phyloP scores from a whole-genome alignment of 805 yeast genomes.

The Yamadazyma tumulicola region DNA sequence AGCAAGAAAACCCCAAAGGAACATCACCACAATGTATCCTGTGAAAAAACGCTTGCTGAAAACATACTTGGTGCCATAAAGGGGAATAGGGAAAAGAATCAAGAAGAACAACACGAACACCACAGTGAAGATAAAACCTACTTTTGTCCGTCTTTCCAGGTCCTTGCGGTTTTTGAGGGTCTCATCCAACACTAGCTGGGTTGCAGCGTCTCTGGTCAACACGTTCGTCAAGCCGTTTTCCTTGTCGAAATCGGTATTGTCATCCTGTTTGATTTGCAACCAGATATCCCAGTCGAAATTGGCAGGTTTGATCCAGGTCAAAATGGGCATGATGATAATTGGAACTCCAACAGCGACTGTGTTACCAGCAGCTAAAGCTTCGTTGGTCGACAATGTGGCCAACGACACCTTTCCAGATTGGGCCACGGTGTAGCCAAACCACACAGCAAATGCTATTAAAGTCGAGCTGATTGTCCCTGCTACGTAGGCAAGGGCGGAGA shows the following conservation, averaged over 20 bases:
- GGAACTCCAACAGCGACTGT: conserved; percentile 14
- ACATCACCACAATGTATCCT: conserved; percentile 24
- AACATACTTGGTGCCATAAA: conserved; percentile 64
- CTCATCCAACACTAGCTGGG: conserved; percentile 20
- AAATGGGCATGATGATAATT: conserved; percentile 10
- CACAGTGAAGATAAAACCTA: conserved; percentile 20
- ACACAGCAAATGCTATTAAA: conserved; percentile 31
- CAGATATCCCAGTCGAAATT: conserved; percentile 13
- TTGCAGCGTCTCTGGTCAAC: conserved; percentile 23
- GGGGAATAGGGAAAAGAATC: conserved; percentile 28
- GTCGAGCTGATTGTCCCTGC: conserved; percentile 37
- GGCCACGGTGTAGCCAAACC: conserved; percentile 23
- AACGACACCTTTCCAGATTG: conserved; percentile 11
- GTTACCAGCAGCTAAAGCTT: conserved; percentile 14
- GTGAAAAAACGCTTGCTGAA: conserved; percentile 21
- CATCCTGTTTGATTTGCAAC: conserved; percentile 13
- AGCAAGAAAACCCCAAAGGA: conserved; percentile 23
- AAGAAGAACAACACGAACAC: conserved; percentile 18
- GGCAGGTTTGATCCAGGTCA: conserved; percentile 11
- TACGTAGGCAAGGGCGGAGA: conserved; percentile 34
- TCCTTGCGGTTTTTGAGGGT: conserved; percentile 16
- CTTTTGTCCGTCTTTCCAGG: conserved; percentile 21
- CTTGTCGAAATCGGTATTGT: conserved; percentile 21
- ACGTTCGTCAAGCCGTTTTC: conserved; percentile 24
- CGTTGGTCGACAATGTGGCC: conserved; percentile 14